Evolutionary conservation across 225 moss, liverwort and hornwort genomes (phyloP), one percentile per base, ranked within the genome.

Genomic region (Pseudisothecium myosuroides): DNA sequence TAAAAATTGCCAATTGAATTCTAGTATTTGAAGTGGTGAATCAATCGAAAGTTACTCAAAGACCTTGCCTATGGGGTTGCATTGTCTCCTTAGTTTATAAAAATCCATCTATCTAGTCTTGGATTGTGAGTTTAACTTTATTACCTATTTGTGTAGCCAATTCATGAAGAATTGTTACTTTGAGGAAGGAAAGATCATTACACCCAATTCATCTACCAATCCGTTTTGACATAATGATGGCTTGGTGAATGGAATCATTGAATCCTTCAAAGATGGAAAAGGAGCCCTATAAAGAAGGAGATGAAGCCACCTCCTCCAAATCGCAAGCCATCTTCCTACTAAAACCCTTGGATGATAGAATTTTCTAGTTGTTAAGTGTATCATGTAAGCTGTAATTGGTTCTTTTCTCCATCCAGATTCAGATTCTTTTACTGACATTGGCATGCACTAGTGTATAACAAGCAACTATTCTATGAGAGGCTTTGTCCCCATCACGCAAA

Each of bases 131-230:
- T 79, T 17, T 79, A 18, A 39, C 11, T 58, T 17, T 39, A 17
- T 4, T 39, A 28, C 17, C 7, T 58, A 0, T 58, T 0, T 11
- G 0, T 39, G 0, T 27, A 1, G 5, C 4, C n/a, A 7, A 56
- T 56, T n/a, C 1, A 4, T 5, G 5, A 37, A 11, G 10, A 12
- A 58, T 7, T 3, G 0, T 39, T 10, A 43, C 6, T 59, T 45
- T 34, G 17, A 34, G 1, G 34, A 18, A 43, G 43, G 26, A 59
- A 43, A 34, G 24, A 8, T 52, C 26, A 26, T 34, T 11, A 22
- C 17, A 23, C 7, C 32, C 41, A 31, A 58, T 85, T 85, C 17
- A 32, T 61, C 43, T 43, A 29, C 43, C 43, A 60, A 61, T 81
- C 9, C 0, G 0, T 32, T 61, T 43, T 18, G 21, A 32, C 3